These are phyloP conservation scores for Lactarius indigo DNA, from an alignment of 768 basidiomycete species.

Conservation along the genomic window DNA sequence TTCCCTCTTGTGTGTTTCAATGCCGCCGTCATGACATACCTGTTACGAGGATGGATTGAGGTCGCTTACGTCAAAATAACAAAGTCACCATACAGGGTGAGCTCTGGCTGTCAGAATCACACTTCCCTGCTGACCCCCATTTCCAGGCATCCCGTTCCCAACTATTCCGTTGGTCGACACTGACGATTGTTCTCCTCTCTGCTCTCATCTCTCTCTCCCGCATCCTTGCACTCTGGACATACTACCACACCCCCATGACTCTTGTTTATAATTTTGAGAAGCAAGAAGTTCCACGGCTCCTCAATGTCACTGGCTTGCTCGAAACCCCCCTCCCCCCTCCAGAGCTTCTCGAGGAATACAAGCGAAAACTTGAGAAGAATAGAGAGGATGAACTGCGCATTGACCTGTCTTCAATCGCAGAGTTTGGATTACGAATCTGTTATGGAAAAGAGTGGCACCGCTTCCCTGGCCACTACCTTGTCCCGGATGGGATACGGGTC, in stretches of 20 bases:
- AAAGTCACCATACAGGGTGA: slow-evolving; percentile 79
- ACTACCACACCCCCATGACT: slow-evolving; percentile 88
- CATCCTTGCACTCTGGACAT: slow-evolving; percentile 75
- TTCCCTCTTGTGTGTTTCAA: slow-evolving; percentile 94
- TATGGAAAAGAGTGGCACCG: slow-evolving; percentile 95
- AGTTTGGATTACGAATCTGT: slow-evolving; percentile 75
- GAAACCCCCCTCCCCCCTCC: slow-evolving; percentile 41
- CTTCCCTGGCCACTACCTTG: slow-evolving; percentile 86
- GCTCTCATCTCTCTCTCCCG: slow-evolving; percentile 73
- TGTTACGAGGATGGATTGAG: slow-evolving; percentile 87
- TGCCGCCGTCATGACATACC: slow-evolving; percentile 82
- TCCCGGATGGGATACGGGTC: slow-evolving; percentile 80
- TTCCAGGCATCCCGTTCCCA: slow-evolving; percentile 69
- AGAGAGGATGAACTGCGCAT: slow-evolving; percentile 46
- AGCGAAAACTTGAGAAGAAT: slow-evolving; percentile 31
- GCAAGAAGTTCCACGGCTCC: slow-evolving; percentile 74
- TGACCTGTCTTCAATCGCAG: slow-evolving; percentile 63
- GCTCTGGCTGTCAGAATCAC: slow-evolving; percentile 28
- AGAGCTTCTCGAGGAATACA: slow-evolving; percentile 41
- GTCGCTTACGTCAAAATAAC: slow-evolving; percentile 67
- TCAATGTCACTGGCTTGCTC: slow-evolving; percentile 68
- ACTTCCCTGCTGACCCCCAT: slow-evolving; percentile 6
- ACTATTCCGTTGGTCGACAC: slow-evolving; percentile 74
- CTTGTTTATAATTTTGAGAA: slow-evolving; percentile 68
- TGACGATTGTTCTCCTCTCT: slow-evolving; percentile 62